These are phyloP conservation scores for Phytophthora hibernalis DNA, from an alignment of 352 stramenopile species.

Conservation along the genomic window DNA sequence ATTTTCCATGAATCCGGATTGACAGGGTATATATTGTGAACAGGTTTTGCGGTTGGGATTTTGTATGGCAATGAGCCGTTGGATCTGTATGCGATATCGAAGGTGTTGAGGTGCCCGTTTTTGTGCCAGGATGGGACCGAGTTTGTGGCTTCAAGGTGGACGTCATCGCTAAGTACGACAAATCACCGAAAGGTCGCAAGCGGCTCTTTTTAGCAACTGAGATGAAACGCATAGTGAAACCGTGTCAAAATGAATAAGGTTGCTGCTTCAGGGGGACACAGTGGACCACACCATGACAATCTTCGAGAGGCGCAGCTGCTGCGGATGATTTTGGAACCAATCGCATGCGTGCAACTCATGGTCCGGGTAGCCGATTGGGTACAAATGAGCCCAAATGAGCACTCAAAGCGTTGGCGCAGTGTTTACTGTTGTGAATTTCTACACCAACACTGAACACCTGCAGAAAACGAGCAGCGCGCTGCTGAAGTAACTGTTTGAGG, in stretches of 20 bases:
- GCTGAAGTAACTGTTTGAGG: conserved; percentile 5
- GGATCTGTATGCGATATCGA: conserved; percentile 1
- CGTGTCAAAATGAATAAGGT: conserved; percentile 13
- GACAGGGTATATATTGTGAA: conserved; percentile 4
- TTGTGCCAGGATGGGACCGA: conserved; percentile 31
- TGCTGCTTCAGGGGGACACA: conserved; percentile 9
- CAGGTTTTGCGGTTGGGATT: not conserved
- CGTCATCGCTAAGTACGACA: conserved; percentile 27
- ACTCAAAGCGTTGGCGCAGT: not conserved
- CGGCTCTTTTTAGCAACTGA: conserved; percentile 30
- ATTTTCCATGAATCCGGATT: not conserved
- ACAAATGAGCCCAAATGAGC: conserved; percentile 4
- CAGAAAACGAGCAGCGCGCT: not conserved
- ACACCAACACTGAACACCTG: not conserved
- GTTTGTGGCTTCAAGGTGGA: conserved; percentile 44
- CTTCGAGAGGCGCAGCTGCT: conserved; percentile 19
- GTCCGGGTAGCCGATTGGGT: conserved; percentile 1
- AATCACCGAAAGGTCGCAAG: conserved; percentile 24
- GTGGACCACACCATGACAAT: conserved; percentile 10
- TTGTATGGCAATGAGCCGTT: not conserved
- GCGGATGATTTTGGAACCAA: conserved; percentile 21
- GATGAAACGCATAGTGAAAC: conserved; percentile 29
- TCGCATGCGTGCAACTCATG: not conserved
- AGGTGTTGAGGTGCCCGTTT: conserved; percentile 7
- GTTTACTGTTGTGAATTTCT: not conserved